These are phyloP conservation scores for Suhomyces sp. DNA, from an alignment of 805 yeast genomes.

Conservation along the genomic window DNA sequence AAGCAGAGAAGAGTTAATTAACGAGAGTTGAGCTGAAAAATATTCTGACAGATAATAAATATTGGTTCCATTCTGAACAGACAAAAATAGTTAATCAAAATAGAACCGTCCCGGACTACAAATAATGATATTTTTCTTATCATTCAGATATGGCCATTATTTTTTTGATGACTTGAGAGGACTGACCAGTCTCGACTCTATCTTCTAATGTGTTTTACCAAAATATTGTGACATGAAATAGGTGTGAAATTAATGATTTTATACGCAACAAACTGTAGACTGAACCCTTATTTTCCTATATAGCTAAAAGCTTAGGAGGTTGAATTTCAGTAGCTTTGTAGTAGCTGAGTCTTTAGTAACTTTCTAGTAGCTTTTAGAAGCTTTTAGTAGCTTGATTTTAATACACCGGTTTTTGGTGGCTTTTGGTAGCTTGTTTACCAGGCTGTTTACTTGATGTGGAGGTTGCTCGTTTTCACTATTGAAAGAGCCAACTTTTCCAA, in stretches of 20 bases:
- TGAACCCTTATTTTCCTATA: too few species aligned
- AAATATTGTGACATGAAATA: slow-evolving; percentile 5
- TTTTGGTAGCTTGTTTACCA: too few species aligned
- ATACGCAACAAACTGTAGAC: background rate
- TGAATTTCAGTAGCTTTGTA: too few species aligned
- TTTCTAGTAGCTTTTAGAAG: too few species aligned
- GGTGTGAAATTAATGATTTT: background rate
- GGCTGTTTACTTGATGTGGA: too few species aligned
- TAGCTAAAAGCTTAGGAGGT: too few species aligned
- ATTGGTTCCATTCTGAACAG: background rate
- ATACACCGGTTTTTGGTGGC: too few species aligned
- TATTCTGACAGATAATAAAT: background rate
- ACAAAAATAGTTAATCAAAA: background rate
- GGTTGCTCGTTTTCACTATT: slow-evolving; percentile 55
- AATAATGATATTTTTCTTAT: too few species aligned
- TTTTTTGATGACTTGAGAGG: background rate
- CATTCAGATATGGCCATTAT: background rate
- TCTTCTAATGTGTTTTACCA: slow-evolving; percentile 2
- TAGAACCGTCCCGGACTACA: background rate
- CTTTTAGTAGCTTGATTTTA: too few species aligned
- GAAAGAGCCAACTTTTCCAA: slow-evolving; percentile 58
- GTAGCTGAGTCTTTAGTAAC: too few species aligned
- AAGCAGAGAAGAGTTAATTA: slow-evolving; percentile 8
- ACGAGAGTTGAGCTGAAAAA: background rate
- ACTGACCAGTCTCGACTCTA: background rate